Base-by-base conservation (phyloP, 192 early-diverging fungal genomes). In the Funneliformis mosseae region DNA sequence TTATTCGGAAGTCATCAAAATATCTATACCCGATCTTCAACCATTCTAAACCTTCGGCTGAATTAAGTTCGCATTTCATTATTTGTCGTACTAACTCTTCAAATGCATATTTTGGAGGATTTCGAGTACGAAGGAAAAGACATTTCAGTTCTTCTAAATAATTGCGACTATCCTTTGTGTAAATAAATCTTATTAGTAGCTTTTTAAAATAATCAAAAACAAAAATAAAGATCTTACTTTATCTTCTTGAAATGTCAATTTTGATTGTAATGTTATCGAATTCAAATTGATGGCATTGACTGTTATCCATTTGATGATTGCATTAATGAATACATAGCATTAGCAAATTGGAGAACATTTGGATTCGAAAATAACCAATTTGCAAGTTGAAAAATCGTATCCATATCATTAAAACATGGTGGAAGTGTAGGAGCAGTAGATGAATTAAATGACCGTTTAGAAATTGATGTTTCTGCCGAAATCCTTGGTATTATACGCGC, bases 81-180 rank as follows among this genome's bases (percentile, higher is more conserved):
- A 67, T 38, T 67, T 67, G 64, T 4, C 4, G 4, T 0, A 67
- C 11, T 27, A 67, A 67, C 6, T 67, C 64, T 27, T 67, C 11
- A 18, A 67, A 5, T 14, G 28, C 28, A 67, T 23, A 0, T 66
- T 66, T 66, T 16, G 9, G 9, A 12, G 63, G 9, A 66, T 66
- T 33, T 28, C 16, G 8, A 9, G 21, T 6, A 7, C 23, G 41
- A 18, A 46, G 41, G 14, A 72, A 46, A 39, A 72, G 41, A 45
- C 41, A 72, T 25, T 72, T 72, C 21, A 45, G 38, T 16, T 72
- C 43, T 41, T 72, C 70, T 11, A 72, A 21, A 72, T 23, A 72
- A 46, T 41, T 41, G 1, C 0, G 41, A 21, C 43, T n/a, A 39
- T 5, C 63, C 27, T 64, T 64, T 23, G 8, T 64, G 11, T 23